These are phyloP conservation scores for Croton setiger DNA, from an alignment of 441 rosid species.

Conservation along the genomic window DNA sequence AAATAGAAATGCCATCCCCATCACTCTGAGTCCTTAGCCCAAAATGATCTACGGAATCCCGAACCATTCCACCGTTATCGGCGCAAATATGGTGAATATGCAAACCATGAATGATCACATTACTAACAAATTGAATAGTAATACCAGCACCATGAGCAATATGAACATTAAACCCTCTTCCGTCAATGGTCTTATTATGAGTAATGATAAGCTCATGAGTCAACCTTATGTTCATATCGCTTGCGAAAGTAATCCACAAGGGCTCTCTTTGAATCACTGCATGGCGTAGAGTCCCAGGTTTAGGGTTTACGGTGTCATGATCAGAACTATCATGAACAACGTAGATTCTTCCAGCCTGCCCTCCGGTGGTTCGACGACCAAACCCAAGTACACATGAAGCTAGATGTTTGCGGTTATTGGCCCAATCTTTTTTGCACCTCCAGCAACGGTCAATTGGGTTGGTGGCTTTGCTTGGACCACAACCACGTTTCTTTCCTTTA, in stretches of 20 bases:
- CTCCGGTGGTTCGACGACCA: slow-evolving; percentile 75
- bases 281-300: slow-evolving; percentile 78
- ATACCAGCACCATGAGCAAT: slow-evolving; percentile 65
- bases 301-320: slow-evolving; percentile 51
- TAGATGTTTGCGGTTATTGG: slow-evolving; percentile 41
- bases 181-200: slow-evolving; percentile 69
- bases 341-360: slow-evolving; percentile 62
- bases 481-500: slow-evolving; percentile 14
- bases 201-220: slow-evolving; percentile 60
- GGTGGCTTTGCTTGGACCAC: slow-evolving; percentile 38
- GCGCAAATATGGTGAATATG: slow-evolving; percentile 41
- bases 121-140: slow-evolving; percentile 47
- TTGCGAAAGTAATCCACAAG: slow-evolving; percentile 76
- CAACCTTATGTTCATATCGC: slow-evolving; percentile 65
- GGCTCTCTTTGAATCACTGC: slow-evolving; percentile 78
- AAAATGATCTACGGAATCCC: slow-evolving; percentile 44
- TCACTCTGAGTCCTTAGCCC: slow-evolving; percentile 61
- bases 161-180: slow-evolving; percentile 54
- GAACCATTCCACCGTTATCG: slow-evolving; percentile 48
- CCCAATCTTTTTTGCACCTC: slow-evolving; percentile 60
- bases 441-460: slow-evolving; percentile 68
- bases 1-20: slow-evolving; percentile 73
- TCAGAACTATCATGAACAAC: slow-evolving; percentile 69
- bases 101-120: slow-evolving; percentile 62
- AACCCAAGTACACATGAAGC: slow-evolving; percentile 85